Base-by-base conservation (phyloP, 2,329 filamentous ascomycete genomes). In the Cryoendolithus antarcticus region DNA sequence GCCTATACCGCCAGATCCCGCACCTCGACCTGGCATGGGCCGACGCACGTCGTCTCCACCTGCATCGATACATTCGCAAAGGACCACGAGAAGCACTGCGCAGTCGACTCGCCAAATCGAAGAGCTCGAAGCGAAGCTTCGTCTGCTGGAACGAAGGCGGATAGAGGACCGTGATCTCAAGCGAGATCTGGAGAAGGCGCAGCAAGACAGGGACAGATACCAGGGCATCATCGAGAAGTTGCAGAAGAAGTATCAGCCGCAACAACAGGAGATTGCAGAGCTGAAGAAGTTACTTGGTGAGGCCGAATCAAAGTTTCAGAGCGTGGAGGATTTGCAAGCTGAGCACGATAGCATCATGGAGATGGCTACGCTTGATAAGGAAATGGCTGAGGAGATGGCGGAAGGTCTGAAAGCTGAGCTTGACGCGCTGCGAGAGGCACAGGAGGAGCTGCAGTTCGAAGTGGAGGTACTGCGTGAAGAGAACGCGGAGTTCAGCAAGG, bases 371-470 rank as follows among this genome's bases (percentile, higher is more conserved):
- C 67, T 98, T 19, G 91, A 98, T 57, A 77, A 85, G 33, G 89
- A 98, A 60, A 93, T 96, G 83, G 91, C 91, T 0, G 88, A 98
- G 60, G 89, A 95, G 61, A 86, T 79, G 32, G 81, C 84, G 1
- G 91, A 96, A 49, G 77, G 81, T n/a, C 69, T 82, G 37, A 91
- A 86, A 57, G 72, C 75, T 1, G 88, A 98, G 55, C 66, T 93
- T 15, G 83, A 93, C 30, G 72, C 76, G 2, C 60, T 93, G 38
- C 84, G 85, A 53, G 65, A 74, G 42, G 86, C 80, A 54, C 64
- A 77, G 1, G 88, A 96, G 58, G 88, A 96, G 59, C 67, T 93
- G 6, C 79, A 91, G 51, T 67, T 95, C 7, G 89, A 98, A 57
- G 72, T 89, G 1, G 89, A 96, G 33, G 79, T 96, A 30, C 62